Base-by-base conservation (phyloP, 257 asterid species). In the Ballota nigra region DNA sequence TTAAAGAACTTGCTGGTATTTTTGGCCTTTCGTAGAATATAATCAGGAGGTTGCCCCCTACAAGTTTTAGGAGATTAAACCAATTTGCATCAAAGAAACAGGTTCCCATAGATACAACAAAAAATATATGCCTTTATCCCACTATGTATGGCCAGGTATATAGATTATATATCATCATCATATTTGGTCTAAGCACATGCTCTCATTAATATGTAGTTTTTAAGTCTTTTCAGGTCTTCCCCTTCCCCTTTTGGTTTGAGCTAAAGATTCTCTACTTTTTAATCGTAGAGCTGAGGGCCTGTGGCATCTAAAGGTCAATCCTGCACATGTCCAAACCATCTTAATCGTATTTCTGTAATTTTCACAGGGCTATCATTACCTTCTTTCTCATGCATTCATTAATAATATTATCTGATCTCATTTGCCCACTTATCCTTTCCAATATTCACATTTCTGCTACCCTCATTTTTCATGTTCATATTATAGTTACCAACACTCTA, bases 31-130 rank as follows among this genome's bases (percentile, higher is more conserved):
- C 85, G 75, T 43, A 95, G 85, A 74, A 95, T 77, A 81, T 88
- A 81, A 81, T 95, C 99, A 66, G 99, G 99, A 76, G 98, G 98
- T 77, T 89, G 96, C 28, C 88, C 92, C 87, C 99, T 95, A 70
- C 80, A 82, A 80, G 72, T 70, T 57, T 68, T 43, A 77, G 43
- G 70, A 76, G 71, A 77, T 72, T 70, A 72, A 71, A 78, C 68
- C 68, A 72, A 63, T 41, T 66, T 63, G 52, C 79, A 79, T 33
- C 58, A 71, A 60, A 77, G n/a, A 73, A 63, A 68, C 63, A 74
- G 64, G 78, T 71, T 20, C 29, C 52, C 13, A 20, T 33, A 26
- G 53, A 41, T 31, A 26, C 60, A 53, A 22, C 60, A 52, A 53
- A 3, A 18, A 53, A n/a, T 47, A 22, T n/a, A 16, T n/a, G 22